Evolutionary conservation across 1,139 yeast species (phyloP).

Genomic region (Yamadazyma trypodendri): DNA sequence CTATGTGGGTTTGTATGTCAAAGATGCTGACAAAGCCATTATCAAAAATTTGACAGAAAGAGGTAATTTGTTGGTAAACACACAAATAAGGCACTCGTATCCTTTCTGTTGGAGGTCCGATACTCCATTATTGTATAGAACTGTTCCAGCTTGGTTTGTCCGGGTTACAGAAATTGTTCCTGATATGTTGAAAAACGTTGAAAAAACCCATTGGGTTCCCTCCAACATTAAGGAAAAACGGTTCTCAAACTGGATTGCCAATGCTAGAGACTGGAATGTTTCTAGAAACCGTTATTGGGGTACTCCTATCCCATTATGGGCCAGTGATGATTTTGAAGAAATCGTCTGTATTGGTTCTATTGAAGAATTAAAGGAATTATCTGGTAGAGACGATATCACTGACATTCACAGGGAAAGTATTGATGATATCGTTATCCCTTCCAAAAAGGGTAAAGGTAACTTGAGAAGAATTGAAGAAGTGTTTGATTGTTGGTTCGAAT

Average conservation of each 20-base stretch:
- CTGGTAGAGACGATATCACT: slow-evolving; percentile 77
- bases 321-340: slow-evolving; percentile 88
- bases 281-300: slow-evolving; percentile 99
- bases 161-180: slow-evolving; percentile 85
- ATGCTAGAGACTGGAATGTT: slow-evolving; percentile 98
- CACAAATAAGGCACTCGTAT: slow-evolving; percentile 91
- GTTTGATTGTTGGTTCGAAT: slow-evolving; percentile 99
- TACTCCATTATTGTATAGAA: slow-evolving; percentile 92
- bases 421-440: slow-evolving; percentile 90
- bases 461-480: slow-evolving; percentile 95
- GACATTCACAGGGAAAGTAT: slow-evolving; percentile 94
- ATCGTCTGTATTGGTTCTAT: slow-evolving; percentile 91
- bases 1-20: slow-evolving; percentile 82
- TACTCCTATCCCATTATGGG: slow-evolving; percentile 98
- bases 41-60: slow-evolving; percentile 77
- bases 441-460: slow-evolving; percentile 83
- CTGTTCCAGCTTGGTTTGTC: slow-evolving; percentile 99
- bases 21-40: slow-evolving; percentile 92
- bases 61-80: slow-evolving; percentile 71
- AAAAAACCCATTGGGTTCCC: slow-evolving; percentile 94
- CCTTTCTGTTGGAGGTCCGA: slow-evolving; percentile 99
- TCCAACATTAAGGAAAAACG: slow-evolving; percentile 85
- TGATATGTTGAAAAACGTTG: slow-evolving; percentile 83
- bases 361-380: slow-evolving; percentile 76
- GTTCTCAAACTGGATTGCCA: slow-evolving; percentile 95